These are phyloP conservation scores for Astrothelium subdiscretum DNA, from an alignment of 495 filamentous ascomycete species.

Conservation along the genomic window DNA sequence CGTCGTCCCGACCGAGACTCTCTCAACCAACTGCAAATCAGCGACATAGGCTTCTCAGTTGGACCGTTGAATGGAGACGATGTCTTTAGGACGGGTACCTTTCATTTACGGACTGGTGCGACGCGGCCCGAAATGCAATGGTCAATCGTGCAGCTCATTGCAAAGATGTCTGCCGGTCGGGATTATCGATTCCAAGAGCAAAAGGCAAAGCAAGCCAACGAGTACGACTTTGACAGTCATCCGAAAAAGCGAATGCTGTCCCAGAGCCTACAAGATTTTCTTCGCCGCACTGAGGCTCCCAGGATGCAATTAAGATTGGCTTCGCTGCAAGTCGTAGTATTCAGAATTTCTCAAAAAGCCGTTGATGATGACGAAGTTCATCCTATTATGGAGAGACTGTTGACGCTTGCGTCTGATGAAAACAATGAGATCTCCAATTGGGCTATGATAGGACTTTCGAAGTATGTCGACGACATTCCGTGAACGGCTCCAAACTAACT, in stretches of 20 bases:
- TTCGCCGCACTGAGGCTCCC: slow-evolving; percentile 46
- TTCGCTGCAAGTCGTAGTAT: slow-evolving; percentile 69
- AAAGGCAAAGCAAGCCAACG: neutral
- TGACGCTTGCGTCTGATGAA: slow-evolving; percentile 44
- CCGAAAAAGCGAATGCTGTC: slow-evolving; percentile 52
- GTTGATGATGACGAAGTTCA: slow-evolving; percentile 33
- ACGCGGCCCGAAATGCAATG: neutral
- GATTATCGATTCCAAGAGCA: neutral
- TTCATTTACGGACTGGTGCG: neutral
- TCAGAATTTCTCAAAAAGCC: slow-evolving; percentile 41
- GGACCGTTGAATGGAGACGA: neutral
- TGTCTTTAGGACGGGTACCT: neutral
- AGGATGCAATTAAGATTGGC: slow-evolving; percentile 47
- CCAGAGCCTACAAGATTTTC: slow-evolving; percentile 46
- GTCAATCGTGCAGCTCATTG: neutral
- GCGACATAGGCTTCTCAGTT: slow-evolving; percentile 8
- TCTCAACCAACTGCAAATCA: slow-evolving; percentile 9
- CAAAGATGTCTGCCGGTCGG: neutral
- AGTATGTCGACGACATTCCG: slow-evolving; percentile 22
- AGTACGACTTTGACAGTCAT: neutral
- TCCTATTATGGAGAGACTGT: slow-evolving; percentile 37
- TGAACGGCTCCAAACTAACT: slow-evolving; percentile 19
- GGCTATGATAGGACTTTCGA: slow-evolving; percentile 38
- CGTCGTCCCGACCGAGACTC: slow-evolving; percentile 10
- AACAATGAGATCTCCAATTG: slow-evolving; percentile 44